Base-by-base conservation (phyloP, 2,329 filamentous ascomycete genomes). In the Alternaria arbusti region DNA sequence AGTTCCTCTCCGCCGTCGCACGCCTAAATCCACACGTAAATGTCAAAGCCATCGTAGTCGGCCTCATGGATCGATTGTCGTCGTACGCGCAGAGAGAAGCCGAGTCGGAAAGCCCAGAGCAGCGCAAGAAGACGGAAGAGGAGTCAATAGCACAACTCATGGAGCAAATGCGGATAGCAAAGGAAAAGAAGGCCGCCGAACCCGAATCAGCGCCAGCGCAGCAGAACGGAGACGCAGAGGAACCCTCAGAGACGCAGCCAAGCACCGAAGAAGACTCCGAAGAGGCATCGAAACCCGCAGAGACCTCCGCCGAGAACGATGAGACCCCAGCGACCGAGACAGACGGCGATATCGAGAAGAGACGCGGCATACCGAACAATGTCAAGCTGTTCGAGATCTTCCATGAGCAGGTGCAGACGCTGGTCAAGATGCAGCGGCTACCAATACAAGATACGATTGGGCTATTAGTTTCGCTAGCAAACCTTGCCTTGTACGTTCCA, bases 311-410 rank as follows among this genome's bases (percentile, higher is more conserved):
- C 45, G 67, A 76, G 44, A 81, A 81, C 60, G 78, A 77, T 11
- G 80, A 81, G 30, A 72, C 79, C 3, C 69, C 74, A 45, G 59
- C 74, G 65, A 74, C 78, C 44, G 81, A 79, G 60, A 74, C 77
- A 45, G 83, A 83, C 45, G 82, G 80, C 25, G 79, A 82, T 5
- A 74, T 72, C 50, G 82, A 78, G 76, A 86, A 83, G 73, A 79
- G 77, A 23, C 82, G 83, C 54, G 85, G 88, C 20, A 92, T 93
- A 69, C 90, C 91, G 1, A 86, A 90, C 56, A 90, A 93, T 73
- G 89, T 97, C 61, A 95, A 93, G 81, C 87, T 99, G 23, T 98
- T 98, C 79, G 94, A 98, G 81, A 93, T 98, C 63, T 99, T 98
- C 85, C 97, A 98, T 76, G 91, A 94, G 55, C 96, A 98, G 80